Evolutionary conservation across 345 rosid genomes (phyloP), one percentile per base, ranked within the genome.

Genomic region (Salix viminalis): DNA sequence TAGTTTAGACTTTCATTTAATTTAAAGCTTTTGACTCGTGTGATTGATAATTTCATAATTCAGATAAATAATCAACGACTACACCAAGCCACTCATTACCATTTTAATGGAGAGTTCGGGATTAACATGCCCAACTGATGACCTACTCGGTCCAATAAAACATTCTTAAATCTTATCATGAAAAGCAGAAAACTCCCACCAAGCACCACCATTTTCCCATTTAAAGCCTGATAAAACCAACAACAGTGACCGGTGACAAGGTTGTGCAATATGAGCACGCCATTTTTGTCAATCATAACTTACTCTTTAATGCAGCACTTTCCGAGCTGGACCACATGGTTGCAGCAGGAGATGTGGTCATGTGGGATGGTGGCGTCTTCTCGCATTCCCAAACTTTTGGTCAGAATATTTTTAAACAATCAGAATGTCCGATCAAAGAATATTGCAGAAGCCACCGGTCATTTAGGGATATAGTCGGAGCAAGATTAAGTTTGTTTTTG

Each of bases 261-360:
- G 69, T 30, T 50, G 66, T 58, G 70, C 62, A 48, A 50, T 64
- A 42, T 36, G 26, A 48, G 66, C 24, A 10, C 14, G 50, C 16
- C 23, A 26, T 6, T 19, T 65, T 48, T 8, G 32, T 39, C 34
- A 61, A 48, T 66, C 56, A 64, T 71, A 34, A 8, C 61, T 30
- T 36, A 32, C 37, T 28, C 52, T 50, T 67, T 46, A 72, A 39
- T 65, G 72, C 42, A 1, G 12, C 15, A 50, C 75, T 75, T 80
- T 78, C 66, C 78, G 76, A 74, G 79, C 77, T 74, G 81, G 83
- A 79, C 72, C 84, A 73, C 81, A 42, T 58, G 24, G 67, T 69
- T 62, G 77, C 54, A 12, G 65, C 36, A 66, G 64, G 72, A 75
- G 65, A 65, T 30, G 23, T 28, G 54, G 46, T 46, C 46, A n/a